These are phyloP conservation scores for Aquilaria malaccensis DNA, from an alignment of 345 rosid genomes.

Conservation along the genomic window DNA sequence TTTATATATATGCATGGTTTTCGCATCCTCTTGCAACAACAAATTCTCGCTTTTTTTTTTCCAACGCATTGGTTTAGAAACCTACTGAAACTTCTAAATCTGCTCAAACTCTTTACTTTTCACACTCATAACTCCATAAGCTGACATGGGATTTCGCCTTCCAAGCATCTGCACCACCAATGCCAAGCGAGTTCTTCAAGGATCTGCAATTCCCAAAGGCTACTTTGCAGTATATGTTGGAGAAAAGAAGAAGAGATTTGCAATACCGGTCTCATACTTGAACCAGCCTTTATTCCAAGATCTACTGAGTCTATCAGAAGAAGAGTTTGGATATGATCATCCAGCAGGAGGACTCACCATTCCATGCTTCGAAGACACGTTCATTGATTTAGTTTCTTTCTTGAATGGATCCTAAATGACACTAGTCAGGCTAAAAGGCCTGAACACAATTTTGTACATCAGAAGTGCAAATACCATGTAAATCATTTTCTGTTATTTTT, in stretches of 20 bases:
- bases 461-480: background rate
- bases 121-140: background rate
- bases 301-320: conserved; percentile 26
- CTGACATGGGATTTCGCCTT: conserved; percentile 9
- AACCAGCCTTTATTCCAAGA: conserved; percentile 25
- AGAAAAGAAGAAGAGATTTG: conserved; percentile 33
- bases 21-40: background rate
- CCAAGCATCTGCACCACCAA: conserved; percentile 3
- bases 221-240: conserved; percentile 33
- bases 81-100: background rate
- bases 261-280: conserved; percentile 27
- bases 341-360: conserved; percentile 39
- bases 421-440: background rate
- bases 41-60: background rate
- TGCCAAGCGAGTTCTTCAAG: conserved; percentile 10
- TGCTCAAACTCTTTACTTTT: background rate
- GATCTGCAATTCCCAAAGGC: conserved; percentile 17
- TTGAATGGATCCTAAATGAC: background rate
- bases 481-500: conserved; percentile 3
- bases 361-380: conserved; percentile 30
- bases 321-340: conserved; percentile 33
- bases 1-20: no score
- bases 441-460: conserved; percentile 7
- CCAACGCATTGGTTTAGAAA: background rate
- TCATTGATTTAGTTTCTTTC: conserved; percentile 6